phyloP scores from a whole-genome alignment of 2,329 filamentous ascomycete genomes.

The Talaromyces sp. region DNA sequence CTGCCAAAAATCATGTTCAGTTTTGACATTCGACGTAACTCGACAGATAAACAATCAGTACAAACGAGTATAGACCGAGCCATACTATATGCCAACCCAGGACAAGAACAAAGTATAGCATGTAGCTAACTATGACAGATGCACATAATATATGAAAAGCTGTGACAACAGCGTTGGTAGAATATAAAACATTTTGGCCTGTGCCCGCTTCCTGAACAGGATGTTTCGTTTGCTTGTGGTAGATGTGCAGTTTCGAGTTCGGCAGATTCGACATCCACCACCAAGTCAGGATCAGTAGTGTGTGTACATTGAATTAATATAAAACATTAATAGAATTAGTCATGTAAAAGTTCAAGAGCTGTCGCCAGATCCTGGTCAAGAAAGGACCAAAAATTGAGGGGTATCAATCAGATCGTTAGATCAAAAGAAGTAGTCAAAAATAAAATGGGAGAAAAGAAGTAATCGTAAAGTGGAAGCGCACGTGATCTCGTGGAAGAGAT shows the following conservation, averaged over 20 bases:
- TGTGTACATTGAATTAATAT: constrained; percentile 14
- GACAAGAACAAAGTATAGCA: background rate
- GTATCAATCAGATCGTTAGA: constrained; percentile 19
- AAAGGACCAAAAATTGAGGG: constrained; percentile 17
- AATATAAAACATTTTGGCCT: constrained; percentile 10
- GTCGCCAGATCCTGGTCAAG: constrained; percentile 13
- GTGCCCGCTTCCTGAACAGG: constrained; percentile 3
- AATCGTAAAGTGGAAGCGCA: constrained; percentile 11
- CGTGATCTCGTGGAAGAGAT: constrained; percentile 16
- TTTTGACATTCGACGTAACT: constrained; percentile 3
- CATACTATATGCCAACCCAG: constrained; percentile 6
- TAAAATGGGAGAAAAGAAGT: constrained; percentile 3
- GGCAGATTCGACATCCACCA: constrained; percentile 5
- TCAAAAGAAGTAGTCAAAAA: constrained; percentile 18
- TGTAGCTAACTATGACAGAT: constrained; percentile 2
- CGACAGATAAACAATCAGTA: background rate
- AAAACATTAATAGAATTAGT: constrained; percentile 10
- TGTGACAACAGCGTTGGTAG: constrained; percentile 12
- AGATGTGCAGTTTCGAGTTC: background rate
- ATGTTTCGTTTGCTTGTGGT: background rate
- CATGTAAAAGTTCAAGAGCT: constrained; percentile 8
- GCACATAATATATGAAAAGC: constrained; percentile 6
- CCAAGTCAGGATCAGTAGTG: constrained; percentile 13
- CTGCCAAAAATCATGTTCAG: background rate
- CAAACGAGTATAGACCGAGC: constrained; percentile 1